Evolutionary conservation across 768 basidiomycete species (phyloP), one percentile per base, ranked within the genome.

Genomic region (Chiua virens): DNA sequence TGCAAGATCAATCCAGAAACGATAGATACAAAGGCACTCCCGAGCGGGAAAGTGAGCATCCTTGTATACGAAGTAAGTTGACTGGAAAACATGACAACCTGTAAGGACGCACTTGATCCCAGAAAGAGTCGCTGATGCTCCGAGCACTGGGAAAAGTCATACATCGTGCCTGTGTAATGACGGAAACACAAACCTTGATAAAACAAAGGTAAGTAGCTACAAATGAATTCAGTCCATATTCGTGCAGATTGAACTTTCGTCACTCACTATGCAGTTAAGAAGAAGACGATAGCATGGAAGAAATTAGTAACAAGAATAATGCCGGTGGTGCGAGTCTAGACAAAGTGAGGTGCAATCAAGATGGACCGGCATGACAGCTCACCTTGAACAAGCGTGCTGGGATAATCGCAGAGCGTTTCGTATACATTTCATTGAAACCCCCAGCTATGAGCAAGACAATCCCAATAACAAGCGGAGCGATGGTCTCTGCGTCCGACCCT

Each of bases 371-470:
- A 23, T 11, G 18, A 46, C 2, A 42, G 32, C 71, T 36, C 47
- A 82, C 86, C 71, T 80, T 82, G 73, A 91, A 90, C 25, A 91
- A 61, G 10, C 89, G 80, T 8, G 87, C 81, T 22, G 89, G 89
- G 13, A 92, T 59, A 48, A 92, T 86, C 0, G 87, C 85, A 5
- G 85, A 82, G 14, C 85, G 75, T 17, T 62, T 77, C 1, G 89
- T 92, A 55, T 66, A 76, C 3, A 68, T 43, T 64, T 92, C 89
- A 52, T 87, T 85, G 7, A 86, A 54, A 3, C 66, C 75, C 11
- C 77, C 82, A 3, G 59, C 39, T 14, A 88, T 28, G 7, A 92
- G 69, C 9, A 84, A 52, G 0, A 73, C 73, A 38, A 75, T 61
- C 22, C 90, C 89, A 41, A 87, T 66, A 7, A 70, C 73, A 18